phyloP scores from a whole-genome alignment of 179 eudicot species.

The Carnegiea gigantea region DNA sequence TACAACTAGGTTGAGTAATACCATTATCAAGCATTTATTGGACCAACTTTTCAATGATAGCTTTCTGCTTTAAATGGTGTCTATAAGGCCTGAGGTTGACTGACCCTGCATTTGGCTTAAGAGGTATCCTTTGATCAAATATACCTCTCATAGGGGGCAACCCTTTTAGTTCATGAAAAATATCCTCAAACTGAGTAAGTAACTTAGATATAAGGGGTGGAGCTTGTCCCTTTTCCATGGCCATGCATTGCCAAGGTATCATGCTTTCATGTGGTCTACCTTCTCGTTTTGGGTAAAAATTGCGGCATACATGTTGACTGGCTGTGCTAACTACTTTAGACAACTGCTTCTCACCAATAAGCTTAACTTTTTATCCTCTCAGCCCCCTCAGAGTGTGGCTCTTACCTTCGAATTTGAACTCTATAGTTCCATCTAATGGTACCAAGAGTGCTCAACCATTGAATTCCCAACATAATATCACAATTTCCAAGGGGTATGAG shows the following conservation, averaged over 20 bases:
- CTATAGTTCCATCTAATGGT: slow-evolving; percentile 2
- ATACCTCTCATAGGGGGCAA: neutral
- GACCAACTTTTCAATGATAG: neutral
- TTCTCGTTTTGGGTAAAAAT: neutral
- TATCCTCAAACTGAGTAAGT: neutral
- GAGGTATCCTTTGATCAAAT: neutral
- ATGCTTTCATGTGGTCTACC: too few relatives aligned
- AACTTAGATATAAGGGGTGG: neutral
- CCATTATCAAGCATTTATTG: neutral
- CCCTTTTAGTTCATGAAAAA: neutral
- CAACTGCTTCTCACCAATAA: too few relatives aligned
- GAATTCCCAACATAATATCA: neutral
- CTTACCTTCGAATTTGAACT: neutral
- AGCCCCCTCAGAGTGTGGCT: neutral
- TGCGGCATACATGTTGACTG: neutral
- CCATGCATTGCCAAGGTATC: too few relatives aligned
- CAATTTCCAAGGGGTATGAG: neutral
- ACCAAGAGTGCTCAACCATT: neutral
- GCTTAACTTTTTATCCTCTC: too few relatives aligned
- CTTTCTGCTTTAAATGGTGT: neutral
- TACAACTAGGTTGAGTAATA: neutral
- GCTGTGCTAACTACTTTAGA: too few relatives aligned
- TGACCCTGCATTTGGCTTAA: neutral
- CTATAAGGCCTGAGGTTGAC: neutral
- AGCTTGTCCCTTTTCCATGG: too few relatives aligned